Evolutionary conservation across 1,284 basidiomycete genomes (phyloP).

Genomic region (Tremellales sp.): DNA sequence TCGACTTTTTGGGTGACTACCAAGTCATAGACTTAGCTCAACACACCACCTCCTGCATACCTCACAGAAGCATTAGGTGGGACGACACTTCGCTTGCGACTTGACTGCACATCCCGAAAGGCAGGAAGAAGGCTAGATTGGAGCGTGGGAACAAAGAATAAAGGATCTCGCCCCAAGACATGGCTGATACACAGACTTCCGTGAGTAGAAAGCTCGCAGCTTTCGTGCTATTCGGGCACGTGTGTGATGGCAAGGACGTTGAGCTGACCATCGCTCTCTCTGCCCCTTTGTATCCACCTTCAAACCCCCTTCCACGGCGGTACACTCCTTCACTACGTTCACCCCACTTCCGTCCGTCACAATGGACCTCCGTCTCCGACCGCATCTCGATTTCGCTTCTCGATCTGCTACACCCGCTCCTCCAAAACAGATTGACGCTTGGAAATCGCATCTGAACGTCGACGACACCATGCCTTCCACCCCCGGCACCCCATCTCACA

Average conservation of each 20-base stretch:
- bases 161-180: no score
- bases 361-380: not conserved
- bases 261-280: not conserved
- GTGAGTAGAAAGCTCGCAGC: no score
- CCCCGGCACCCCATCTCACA: slow-evolving; percentile 22
- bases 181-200: not conserved
- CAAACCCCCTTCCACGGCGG: not conserved
- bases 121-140: no score
- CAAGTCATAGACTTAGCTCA: no score
- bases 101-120: no score
- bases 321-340: not conserved
- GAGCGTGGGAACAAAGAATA: no score
- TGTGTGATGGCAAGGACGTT: not conserved
- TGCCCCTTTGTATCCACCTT: not conserved
- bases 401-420: slow-evolving; percentile 6
- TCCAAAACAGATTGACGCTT: slow-evolving; percentile 38
- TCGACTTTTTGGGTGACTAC: no score
- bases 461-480: slow-evolving; percentile 32
- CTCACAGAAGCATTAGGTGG: no score
- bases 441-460: slow-evolving; percentile 37
- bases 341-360: not conserved
- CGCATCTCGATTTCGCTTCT: not conserved
- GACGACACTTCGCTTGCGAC: no score
- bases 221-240: no score
- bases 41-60: no score